Evolutionary conservation across 129 eudicot species (phyloP).

Genomic region (Flaveria brownii): DNA sequence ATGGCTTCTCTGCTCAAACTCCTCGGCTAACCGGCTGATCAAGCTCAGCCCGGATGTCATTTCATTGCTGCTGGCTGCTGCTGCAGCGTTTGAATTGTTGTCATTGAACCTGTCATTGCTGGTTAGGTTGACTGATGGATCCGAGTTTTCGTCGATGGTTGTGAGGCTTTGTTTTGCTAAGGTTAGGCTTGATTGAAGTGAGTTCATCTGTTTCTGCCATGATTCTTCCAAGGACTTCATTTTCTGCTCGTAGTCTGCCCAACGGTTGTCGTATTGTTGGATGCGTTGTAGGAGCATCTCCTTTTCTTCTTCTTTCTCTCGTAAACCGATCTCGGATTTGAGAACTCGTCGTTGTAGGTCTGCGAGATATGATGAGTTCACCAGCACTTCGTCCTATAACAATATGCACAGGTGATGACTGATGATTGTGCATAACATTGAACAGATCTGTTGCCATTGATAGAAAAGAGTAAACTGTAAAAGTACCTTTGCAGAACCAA

Average conservation of each 20-base stretch:
- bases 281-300: conserved; percentile 68
- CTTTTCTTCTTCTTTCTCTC: conserved; percentile 83
- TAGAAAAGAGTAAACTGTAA: not conserved
- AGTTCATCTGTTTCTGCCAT: conserved; percentile 92
- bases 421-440: not conserved
- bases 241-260: conserved; percentile 86
- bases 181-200: conserved; percentile 78
- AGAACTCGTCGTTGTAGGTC: conserved; percentile 77
- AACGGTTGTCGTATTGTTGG: conserved; percentile 75
- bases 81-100: conserved; percentile 39
- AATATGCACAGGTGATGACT: not conserved
- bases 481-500: conserved; percentile 61
- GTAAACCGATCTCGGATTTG: conserved; percentile 67
- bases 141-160: conserved; percentile 51
- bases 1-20: conserved; percentile 89
- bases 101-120: conserved; percentile 45
- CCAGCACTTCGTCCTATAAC: conserved; percentile 53
- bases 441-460: not conserved
- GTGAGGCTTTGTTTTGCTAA: conserved; percentile 65
- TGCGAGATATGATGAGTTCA: conserved; percentile 67
- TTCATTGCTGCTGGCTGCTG: conserved; percentile 42
- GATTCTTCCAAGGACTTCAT: conserved; percentile 93
- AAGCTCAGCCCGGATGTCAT: conserved; percentile 67
- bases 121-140: conserved; percentile 43
- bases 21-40: conserved; percentile 77